Base-by-base conservation (phyloP, 768 basidiomycete species). In the Strobilomyces echinocephalus region DNA sequence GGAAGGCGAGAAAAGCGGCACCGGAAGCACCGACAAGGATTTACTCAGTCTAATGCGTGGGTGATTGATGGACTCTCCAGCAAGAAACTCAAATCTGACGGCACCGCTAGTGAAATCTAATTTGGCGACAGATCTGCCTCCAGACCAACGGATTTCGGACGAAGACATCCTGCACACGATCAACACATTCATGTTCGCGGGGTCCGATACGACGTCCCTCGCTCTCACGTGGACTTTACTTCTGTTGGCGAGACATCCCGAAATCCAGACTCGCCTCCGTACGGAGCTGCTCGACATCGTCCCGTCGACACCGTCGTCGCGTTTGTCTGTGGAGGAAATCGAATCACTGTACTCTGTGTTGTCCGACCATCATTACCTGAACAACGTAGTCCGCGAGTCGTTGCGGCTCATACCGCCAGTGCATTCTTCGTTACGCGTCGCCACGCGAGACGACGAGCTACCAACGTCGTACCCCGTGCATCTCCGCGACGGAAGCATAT, bases 131-230 rank as follows among this genome's bases (percentile, higher is more conserved):
- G 88, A 92, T 55, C 72, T 90, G 15, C 76, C 83, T 31, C 73
- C 74, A 0, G 83, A 87, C 46, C 82, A 87, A 57, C 80, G 85
- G 34, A 84, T 95, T 59, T 87, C 91, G 0, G 94, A 97, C 63
- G 83, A 87, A 30, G 94, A 95, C 62, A 85, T 95, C 47, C 75
- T 93, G 11, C 76, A 90, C 63, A 92, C 84, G 54, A 84, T 95
- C 69, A 91, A 88, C 60, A 93, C 91, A 0, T 88, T 95, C 67
- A 83, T 93, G 77, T 91, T 93, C 65, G 91, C 88, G 20, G 93
- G 93, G 5, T 90, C 92, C 12, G 91, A 95, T 62, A 91, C 91
- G 1, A 87, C 87, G 11, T 88, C 88, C 3, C 80, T 94, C 28
- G 79, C 85, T 5, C 71, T 95, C 41, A 89, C 89, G 0, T 97